phyloP scores from a whole-genome alignment of 2,329 filamentous ascomycete species.

The Colletotrichum gigasporum region DNA sequence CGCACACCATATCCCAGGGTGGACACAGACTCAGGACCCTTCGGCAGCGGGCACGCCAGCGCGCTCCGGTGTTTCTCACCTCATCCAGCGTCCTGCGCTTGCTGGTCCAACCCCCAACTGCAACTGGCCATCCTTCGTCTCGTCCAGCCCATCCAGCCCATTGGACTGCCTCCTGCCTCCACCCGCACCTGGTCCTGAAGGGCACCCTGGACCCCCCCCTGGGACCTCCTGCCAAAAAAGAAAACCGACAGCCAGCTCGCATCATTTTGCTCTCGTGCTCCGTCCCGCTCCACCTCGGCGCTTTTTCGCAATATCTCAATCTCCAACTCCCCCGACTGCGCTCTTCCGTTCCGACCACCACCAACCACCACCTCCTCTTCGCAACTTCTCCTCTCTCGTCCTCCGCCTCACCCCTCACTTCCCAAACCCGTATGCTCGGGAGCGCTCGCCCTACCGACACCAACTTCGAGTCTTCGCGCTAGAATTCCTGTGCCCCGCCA shows the following conservation, averaged over 20 bases:
- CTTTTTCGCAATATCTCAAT: slow-evolving; percentile 32
- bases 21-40: too few species aligned
- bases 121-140: neutral
- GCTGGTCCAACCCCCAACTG: neutral
- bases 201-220: slow-evolving; percentile 6
- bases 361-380: slow-evolving; percentile 4
- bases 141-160: slow-evolving; percentile 22
- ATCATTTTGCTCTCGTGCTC: slow-evolving; percentile 33
- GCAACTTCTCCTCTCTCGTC: slow-evolving; percentile 9
- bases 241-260: slow-evolving; percentile 27
- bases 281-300: slow-evolving; percentile 31
- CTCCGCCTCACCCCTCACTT: slow-evolving; percentile 35
- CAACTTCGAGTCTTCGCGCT: slow-evolving; percentile 7
- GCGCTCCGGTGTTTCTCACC: slow-evolving; percentile 11
- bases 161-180: slow-evolving; percentile 12
- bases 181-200: too few species aligned
- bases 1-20: too few species aligned
- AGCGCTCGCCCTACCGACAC: slow-evolving; percentile 21
- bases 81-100: slow-evolving; percentile 6
- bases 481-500: slow-evolving; percentile 24
- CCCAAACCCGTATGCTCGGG: slow-evolving; percentile 25
- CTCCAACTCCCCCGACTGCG: slow-evolving; percentile 26
- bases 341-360: slow-evolving; percentile 12
- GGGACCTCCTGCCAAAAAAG: slow-evolving; percentile 24
- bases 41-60: slow-evolving; percentile 1